Evolutionary conservation across 352 stramenopile species (phyloP), one percentile per base, ranked within the genome.

Genomic region (Pythium utonaiense): DNA sequence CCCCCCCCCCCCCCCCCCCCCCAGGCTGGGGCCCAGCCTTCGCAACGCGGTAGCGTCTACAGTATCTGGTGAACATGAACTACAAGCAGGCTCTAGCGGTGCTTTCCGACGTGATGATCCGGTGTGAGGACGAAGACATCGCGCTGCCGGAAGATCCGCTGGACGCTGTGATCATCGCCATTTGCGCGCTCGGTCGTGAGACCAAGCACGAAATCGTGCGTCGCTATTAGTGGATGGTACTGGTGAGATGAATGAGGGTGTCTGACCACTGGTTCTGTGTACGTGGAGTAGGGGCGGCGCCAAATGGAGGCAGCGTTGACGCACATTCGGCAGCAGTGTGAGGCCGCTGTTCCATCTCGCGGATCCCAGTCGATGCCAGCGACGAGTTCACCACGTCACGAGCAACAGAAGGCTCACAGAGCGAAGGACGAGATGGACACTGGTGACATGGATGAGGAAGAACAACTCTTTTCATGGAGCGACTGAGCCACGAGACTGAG

Each of bases 51-150:
- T n/a, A n/a, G n/a, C n/a, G n/a, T n/a, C n/a, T n/a, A n/a, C n/a
- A n/a, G n/a, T n/a, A n/a, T n/a, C n/a, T n/a, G n/a, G n/a, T n/a
- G n/a, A n/a, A n/a, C n/a, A 88, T 92, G 83, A 82, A 88, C 49
- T 42, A 70, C 42, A 83, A 80, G 65, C 72, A 81, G 47, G 65
- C 60, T 41, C 70, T 87, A 45, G 53, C 66, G 19, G 57, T 77
- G 41, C 69, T 92, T 12, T 85, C 77, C 30, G 83, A 90, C 30
- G 62, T 90, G 19, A 40, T 92, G 27, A 71, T 85, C 61, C 78
- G 84, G 64, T 90, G 80, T 57, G 77, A 90, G 53, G 61, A 85
- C 42, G 50, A 77, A 25, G 56, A 64, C 40, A 42, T 89, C 19
- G 59, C 62, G 41, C 54, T 89, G 31, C 77, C 82, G 1, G 45